Base-by-base conservation (phyloP, 1,139 yeast genomes). In the Wickerhamomyces sp. region DNA sequence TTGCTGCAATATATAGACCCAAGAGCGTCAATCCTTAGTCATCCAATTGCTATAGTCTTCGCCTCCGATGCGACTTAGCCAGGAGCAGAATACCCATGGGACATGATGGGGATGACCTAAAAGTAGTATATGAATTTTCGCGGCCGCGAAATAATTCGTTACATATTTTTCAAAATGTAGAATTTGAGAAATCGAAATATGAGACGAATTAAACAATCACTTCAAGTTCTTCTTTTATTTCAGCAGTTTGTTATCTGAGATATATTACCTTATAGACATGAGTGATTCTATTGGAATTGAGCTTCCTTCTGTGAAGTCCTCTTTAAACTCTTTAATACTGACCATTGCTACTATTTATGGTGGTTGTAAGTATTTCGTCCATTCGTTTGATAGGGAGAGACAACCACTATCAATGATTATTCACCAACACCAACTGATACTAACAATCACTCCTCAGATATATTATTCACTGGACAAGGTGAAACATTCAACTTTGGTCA, bases 381-480 rank as follows among this genome's bases (percentile, higher is more conserved):
- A 13, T 14, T 14, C 14, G 15, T 30, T 30, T 10, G 34, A 11
- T 26, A 15, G 13, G n/a, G 10, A n/a, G 10, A 27, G 10, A 4
- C 29, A 27, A 9, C 31, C 18, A 6, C 23, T 18, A 18, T 18
- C 23, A 18, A 18, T 18, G 23, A 18, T 18, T 18, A 18, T 18
- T 5, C 23, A 18, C 5, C 23, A 18, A 14, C 34, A 9, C 7
- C 2, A n/a, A 27, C 27, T 43, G 31, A 32, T 45, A 41, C 44
- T 44, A 33, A 45, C 39, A 31, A 13, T 27, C 11, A 11, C 11
- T 9, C 10, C 15, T 6, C 26, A 66, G 78, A 90, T 67, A 84
- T 90, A 79, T 75, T 93, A 54, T 88, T 93, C 77, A 88, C 91
- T 51, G 95, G 95, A 44, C 80, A 89, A 50, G 98, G 98, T 44